Conservation (phyloP, 2,329 filamentous ascomycete species). For the Colletotrichum liaoningense region DNA sequence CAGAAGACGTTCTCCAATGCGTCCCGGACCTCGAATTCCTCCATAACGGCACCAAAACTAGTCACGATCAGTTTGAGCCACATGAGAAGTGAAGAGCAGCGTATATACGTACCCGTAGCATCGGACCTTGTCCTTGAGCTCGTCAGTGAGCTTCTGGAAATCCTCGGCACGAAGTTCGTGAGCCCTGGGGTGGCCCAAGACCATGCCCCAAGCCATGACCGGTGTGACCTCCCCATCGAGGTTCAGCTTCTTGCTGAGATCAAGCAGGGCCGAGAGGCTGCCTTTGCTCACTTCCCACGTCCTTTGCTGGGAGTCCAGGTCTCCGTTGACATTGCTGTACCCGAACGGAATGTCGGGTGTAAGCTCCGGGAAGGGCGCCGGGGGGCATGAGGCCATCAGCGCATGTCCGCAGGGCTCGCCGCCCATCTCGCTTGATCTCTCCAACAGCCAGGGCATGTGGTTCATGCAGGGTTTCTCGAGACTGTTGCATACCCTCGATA, state of each 20-base stretch:
- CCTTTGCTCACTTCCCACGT: slow-evolving; percentile 84
- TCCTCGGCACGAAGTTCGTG: slow-evolving; percentile 74
- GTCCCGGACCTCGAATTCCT: slow-evolving; percentile 79
- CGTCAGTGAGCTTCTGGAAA: slow-evolving; percentile 77
- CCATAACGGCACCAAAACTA: slow-evolving; percentile 73
- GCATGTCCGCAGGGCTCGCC: slow-evolving; percentile 86
- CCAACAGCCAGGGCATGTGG: slow-evolving; percentile 84
- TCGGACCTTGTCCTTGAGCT: slow-evolving; percentile 82
- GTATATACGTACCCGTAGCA: slow-evolving; percentile 86
- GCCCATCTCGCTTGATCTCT: slow-evolving; percentile 67
- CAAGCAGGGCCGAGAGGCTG: slow-evolving; percentile 83
- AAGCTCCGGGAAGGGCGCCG: slow-evolving; percentile 67
- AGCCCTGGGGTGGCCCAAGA: slow-evolving; percentile 79
- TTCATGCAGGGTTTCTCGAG: slow-evolving; percentile 95
- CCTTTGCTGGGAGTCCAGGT: slow-evolving; percentile 67
- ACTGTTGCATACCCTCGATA: slow-evolving; percentile 62
- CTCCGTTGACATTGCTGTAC: slow-evolving; percentile 49
- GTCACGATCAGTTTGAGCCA: slow-evolving; percentile 8
- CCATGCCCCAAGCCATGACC: slow-evolving; percentile 92
- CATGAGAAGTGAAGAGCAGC: not conserved
- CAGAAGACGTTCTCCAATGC: slow-evolving; percentile 79
- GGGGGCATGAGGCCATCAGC: slow-evolving; percentile 92
- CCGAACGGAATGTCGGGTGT: slow-evolving; percentile 66
- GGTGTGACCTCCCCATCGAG: slow-evolving; percentile 93
- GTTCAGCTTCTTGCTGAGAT: slow-evolving; percentile 84